phyloP scores from a whole-genome alignment of 352 stramenopile species.

The Phytophthora sansomeana region DNA sequence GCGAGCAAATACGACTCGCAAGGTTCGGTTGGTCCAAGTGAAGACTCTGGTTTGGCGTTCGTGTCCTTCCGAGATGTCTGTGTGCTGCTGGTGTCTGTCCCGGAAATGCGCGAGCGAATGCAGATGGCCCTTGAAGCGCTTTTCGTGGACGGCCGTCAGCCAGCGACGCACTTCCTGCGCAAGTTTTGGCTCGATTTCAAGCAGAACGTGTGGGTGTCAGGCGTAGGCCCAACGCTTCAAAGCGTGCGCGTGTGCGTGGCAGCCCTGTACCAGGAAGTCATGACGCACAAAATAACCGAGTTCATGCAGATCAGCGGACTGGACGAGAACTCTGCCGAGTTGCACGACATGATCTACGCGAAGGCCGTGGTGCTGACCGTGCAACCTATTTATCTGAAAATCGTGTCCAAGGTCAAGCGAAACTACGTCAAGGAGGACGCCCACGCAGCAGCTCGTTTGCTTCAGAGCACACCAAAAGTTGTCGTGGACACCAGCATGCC shows the following conservation, averaged over 20 bases:
- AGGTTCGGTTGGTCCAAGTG: conserved; percentile 15
- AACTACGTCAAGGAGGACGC: conserved; percentile 41
- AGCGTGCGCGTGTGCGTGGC: conserved; percentile 44
- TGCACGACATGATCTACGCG: conserved; percentile 45
- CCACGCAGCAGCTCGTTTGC: conserved; percentile 27
- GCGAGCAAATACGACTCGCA: conserved; percentile 24
- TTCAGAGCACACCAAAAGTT: conserved; percentile 20
- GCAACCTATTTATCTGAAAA: conserved; percentile 50
- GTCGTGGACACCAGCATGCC: conserved; percentile 28
- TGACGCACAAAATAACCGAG: conserved; percentile 46
- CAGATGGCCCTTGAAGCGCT: conserved; percentile 57
- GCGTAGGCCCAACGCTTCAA: conserved; percentile 27
- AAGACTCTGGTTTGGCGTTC: conserved; percentile 40
- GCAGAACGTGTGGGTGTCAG: conserved; percentile 41
- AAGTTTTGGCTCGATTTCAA: conserved; percentile 66
- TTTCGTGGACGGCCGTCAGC: conserved; percentile 52
- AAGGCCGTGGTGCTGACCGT: conserved; percentile 43
- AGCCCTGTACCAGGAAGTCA: conserved; percentile 41
- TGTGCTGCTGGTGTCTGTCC: conserved; percentile 43
- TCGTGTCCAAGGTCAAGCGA: conserved; percentile 50
- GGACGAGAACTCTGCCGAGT: conserved; percentile 40
- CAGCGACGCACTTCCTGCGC: conserved; percentile 43
- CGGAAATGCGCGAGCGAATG: conserved; percentile 38
- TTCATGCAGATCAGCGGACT: conserved; percentile 58
- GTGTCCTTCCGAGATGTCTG: conserved; percentile 66